Percentiles rank a stretch among this genome's conserved stretches.
phyloP scores from a whole-genome alignment of 2,329 filamentous ascomycete genomes.

The Dactylonectria macrodidyma region DNA sequence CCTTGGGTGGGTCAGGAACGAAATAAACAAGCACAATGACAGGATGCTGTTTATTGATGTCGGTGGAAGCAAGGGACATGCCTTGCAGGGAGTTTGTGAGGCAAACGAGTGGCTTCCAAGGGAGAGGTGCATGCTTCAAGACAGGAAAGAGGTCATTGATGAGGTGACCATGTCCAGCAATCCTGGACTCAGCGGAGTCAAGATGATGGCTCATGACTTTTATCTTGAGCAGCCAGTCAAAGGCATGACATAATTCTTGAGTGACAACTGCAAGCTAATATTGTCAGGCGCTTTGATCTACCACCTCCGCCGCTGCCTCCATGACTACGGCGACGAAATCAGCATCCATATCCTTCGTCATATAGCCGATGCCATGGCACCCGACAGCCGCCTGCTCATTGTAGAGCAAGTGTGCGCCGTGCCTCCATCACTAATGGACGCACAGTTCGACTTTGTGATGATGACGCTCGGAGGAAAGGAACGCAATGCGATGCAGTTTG shows the following conservation, averaged over 20 bases:
- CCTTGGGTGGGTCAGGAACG: slow-evolving; percentile 47
- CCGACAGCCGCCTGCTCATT: slow-evolving; percentile 53
- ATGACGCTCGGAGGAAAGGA: slow-evolving; percentile 52
- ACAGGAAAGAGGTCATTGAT: slow-evolving; percentile 50
- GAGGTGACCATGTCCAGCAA: slow-evolving; percentile 37
- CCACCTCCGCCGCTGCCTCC: slow-evolving; percentile 48
- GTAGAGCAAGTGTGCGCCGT: slow-evolving; percentile 50
- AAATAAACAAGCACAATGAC: slow-evolving; percentile 10
- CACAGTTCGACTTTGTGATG: slow-evolving; percentile 52
- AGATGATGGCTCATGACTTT: slow-evolving; percentile 47
- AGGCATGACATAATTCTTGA: slow-evolving; percentile 36
- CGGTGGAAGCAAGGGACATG: slow-evolving; percentile 52
- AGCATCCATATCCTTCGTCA: slow-evolving; percentile 50
- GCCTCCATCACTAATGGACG: slow-evolving; percentile 44
- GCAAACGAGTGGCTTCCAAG: slow-evolving; percentile 44
- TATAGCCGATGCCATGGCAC: slow-evolving; percentile 48
- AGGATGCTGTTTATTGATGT: slow-evolving; percentile 52
- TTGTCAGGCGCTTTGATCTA: slow-evolving; percentile 53
- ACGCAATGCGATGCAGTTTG: slow-evolving; percentile 47
- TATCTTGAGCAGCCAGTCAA: slow-evolving; percentile 51
- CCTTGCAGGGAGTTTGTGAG: slow-evolving; percentile 45
- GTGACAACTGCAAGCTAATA: background rate
- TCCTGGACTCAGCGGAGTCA: slow-evolving; percentile 8
- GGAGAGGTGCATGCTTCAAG: slow-evolving; percentile 51
- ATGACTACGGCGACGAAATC: slow-evolving; percentile 54